A percentile compares a stretch with the other conserved stretches of the same genome.
These are phyloP conservation scores for Neonectria hederae DNA, from an alignment of 2,329 filamentous ascomycete species.

Conservation along the genomic window DNA sequence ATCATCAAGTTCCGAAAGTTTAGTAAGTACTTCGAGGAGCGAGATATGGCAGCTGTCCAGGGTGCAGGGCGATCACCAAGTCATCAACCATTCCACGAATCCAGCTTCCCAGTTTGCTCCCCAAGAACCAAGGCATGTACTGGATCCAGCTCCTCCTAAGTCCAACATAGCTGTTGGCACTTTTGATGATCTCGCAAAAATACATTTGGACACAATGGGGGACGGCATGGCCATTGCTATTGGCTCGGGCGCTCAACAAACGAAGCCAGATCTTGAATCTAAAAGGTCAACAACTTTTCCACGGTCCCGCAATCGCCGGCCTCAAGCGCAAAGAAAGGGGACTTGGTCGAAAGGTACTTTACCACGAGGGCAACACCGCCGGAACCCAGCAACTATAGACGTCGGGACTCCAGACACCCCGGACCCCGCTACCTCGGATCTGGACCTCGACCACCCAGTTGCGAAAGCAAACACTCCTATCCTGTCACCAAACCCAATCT, in stretches of 20 bases:
- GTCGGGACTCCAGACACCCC: constrained; percentile 29
- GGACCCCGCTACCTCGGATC: background rate
- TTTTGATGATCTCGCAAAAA: constrained; percentile 41
- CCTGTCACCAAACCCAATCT: constrained; percentile 60
- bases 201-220: constrained; percentile 32
- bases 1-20: constrained; percentile 13
- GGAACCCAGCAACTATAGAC: constrained; percentile 38
- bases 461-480: constrained; percentile 44
- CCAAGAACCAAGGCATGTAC: constrained; percentile 5
- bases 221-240: constrained; percentile 13
- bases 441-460: background rate
- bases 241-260: background rate
- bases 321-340: background rate
- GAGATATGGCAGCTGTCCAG: background rate
- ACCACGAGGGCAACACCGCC: constrained; percentile 36
- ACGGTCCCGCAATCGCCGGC: background rate
- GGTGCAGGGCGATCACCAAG: background rate
- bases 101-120: background rate
- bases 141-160: constrained; percentile 39
- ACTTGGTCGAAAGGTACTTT: background rate
- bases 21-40: background rate
- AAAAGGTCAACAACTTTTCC: background rate
- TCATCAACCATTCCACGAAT: background rate
- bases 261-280: background rate
- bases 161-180: constrained; percentile 43